Evolutionary conservation across 169 alveolate species (phyloP).

Genomic region (Plasmodium vinckei): DNA sequence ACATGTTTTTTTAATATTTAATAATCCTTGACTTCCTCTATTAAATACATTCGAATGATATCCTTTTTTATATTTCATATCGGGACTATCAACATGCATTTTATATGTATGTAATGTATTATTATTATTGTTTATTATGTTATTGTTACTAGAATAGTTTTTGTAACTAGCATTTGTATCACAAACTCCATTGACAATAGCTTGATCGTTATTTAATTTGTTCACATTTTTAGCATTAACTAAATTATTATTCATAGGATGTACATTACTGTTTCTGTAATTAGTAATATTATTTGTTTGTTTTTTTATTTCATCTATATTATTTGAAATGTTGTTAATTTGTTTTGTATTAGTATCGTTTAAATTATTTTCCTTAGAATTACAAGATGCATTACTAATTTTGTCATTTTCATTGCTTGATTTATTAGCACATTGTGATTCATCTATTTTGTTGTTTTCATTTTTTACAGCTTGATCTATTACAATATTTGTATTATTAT

Average conservation of each 20-base stretch:
- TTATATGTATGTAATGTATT: slow-evolving; percentile 28
- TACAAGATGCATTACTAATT: too few relatives aligned
- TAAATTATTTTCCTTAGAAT: too few relatives aligned
- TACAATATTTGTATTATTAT: too few relatives aligned
- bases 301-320: neutral
- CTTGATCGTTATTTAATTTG: neutral
- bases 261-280: neutral
- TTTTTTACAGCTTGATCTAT: too few relatives aligned
- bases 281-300: neutral
- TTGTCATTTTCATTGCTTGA: too few relatives aligned
- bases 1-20: slow-evolving; percentile 16
- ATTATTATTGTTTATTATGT: slow-evolving; percentile 7
- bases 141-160: neutral
- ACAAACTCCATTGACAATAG: neutral
- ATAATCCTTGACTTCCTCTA: neutral
- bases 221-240: neutral
- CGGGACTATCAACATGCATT: slow-evolving; percentile 6
- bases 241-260: neutral
- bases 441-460: too few relatives aligned
- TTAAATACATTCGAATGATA: neutral
- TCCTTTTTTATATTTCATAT: slow-evolving; percentile 13
- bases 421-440: too few relatives aligned
- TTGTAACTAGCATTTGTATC: neutral
- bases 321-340: neutral
- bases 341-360: too few relatives aligned